Evolutionary conservation across 179 eudicot species (phyloP).

Genomic region (Silene vulgaris): DNA sequence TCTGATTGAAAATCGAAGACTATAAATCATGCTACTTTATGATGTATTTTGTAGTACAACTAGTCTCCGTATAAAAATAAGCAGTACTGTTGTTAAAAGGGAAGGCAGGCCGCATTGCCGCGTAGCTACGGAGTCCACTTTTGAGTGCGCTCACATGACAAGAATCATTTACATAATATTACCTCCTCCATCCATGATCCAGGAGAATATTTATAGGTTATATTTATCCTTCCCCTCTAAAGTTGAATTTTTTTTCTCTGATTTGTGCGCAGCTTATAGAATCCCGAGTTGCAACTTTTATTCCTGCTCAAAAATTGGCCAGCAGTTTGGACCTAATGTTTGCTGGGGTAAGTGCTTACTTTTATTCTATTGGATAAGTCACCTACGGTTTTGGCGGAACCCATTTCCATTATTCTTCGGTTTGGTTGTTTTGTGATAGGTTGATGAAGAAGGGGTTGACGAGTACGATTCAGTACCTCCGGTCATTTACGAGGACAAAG

Average conservation of each 20-base stretch:
- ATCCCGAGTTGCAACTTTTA: constrained; percentile 63
- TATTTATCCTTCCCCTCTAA: background rate
- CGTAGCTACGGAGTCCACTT: background rate
- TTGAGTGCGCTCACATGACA: too few species aligned
- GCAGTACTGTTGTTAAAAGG: background rate
- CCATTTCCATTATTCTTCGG: background rate
- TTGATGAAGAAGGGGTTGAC: constrained; percentile 43
- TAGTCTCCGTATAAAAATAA: background rate
- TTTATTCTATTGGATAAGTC: background rate
- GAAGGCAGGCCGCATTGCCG: background rate
- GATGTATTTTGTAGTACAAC: too few species aligned
- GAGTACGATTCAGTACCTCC: constrained; percentile 41
- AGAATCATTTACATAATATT: too few species aligned
- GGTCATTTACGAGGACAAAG: constrained; percentile 51
- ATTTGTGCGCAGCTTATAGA: constrained; percentile 56
- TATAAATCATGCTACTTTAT: too few species aligned
- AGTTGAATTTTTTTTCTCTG: background rate
- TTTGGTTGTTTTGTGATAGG: constrained; percentile 33
- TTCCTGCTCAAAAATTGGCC: constrained; percentile 49
- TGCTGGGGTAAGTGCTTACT: constrained; percentile 51
- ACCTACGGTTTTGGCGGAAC: background rate
- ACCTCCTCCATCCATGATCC: too few species aligned
- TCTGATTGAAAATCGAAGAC: background rate
- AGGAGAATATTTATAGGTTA: too few species aligned
- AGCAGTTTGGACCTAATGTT: constrained; percentile 53